A percentile compares a stretch with the other conserved stretches of the same genome.
phyloP scores from a whole-genome alignment of 75 land plant species.

The Sequoiadendron giganteum region DNA sequence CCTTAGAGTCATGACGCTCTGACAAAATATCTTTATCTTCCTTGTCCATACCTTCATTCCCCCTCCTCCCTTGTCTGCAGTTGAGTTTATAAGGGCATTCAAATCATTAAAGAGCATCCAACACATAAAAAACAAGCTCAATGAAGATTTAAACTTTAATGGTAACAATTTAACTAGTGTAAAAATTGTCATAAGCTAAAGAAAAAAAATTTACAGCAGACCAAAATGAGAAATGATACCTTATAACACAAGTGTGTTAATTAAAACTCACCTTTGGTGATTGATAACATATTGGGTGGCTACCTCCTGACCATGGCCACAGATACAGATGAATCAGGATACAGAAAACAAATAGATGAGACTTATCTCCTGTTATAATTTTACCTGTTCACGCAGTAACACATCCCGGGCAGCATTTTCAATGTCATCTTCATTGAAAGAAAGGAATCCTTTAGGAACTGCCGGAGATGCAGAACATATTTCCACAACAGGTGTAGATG shows the following conservation, averaged over 20 bases:
- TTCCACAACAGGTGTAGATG: background rate
- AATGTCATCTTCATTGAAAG: slow-evolving; percentile 21
- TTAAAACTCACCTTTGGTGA: slow-evolving; percentile 45
- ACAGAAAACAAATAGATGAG: background rate
- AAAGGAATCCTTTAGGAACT: background rate
- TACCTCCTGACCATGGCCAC: slow-evolving; percentile 41
- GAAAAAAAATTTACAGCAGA: background rate
- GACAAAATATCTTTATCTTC: slow-evolving; percentile 58
- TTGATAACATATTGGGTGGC: slow-evolving; percentile 63
- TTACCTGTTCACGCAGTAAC: slow-evolving; percentile 66
- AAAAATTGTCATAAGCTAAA: slow-evolving; percentile 2
- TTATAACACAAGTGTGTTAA: background rate
- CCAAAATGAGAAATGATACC: background rate
- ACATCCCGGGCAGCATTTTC: slow-evolving; percentile 56
- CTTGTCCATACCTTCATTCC: slow-evolving; percentile 24
- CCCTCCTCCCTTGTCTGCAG: slow-evolving; percentile 34
- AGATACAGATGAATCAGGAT: background rate
- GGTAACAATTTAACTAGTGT: background rate
- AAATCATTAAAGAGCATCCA: background rate
- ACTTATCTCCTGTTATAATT: background rate
- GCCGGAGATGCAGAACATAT: background rate
- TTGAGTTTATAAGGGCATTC: background rate
- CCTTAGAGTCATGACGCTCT: slow-evolving; percentile 64
- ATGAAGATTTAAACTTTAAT: background rate
- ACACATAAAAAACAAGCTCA: background rate